Base-by-base conservation (phyloP, 495 filamentous ascomycete species). In the Venustampulla echinocandica region DNA sequence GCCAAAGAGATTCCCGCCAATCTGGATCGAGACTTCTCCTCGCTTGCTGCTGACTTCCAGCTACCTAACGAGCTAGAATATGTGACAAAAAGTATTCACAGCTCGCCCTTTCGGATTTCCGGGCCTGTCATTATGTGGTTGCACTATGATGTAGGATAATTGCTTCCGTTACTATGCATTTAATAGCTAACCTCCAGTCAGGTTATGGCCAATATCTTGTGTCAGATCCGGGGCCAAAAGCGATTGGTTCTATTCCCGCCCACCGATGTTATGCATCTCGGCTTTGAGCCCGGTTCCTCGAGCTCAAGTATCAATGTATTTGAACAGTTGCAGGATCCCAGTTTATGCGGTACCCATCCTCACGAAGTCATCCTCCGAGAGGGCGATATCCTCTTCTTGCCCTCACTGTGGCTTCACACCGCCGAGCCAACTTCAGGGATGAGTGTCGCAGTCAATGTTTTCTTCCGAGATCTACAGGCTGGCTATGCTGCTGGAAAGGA, bases 161-260 rank as follows among this genome's bases (percentile, higher is more conserved):
- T 19, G 3, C 10, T 33, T 22, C n/a, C 10, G 20, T 30, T 33
- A 2, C 11, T 21, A 13, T 21, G 22, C 22, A 19, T 20, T 33
- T 18, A 36, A 19, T 19, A 10, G 20, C 34, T 52, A 2, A 39
- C 47, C 10, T n/a, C 10, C 17, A 30, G 50, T 25, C 21, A 81
- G 80, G 85, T 89, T 14, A 90, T 93, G 80, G 87, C 87, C 19
- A 95, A 94, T 56, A 70, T 95, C 5, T 80, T 92, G 36, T 90
- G 84, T 59, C 89, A 94, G 54, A 73, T 90, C 47, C 64, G 67
- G 27, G 85, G 87, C 20, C 66, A 68, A 0, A 90, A 90, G 61
- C 66, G 74, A 27, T 70, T 95, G 23, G 61, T 86, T 3, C 70
- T 95, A 11, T 95, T 83, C 62, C 87, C 85, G 10, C 88, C 90